Evolutionary conservation across 2,329 filamentous ascomycete species (phyloP).

Genomic region (Botryotinia globosa): DNA sequence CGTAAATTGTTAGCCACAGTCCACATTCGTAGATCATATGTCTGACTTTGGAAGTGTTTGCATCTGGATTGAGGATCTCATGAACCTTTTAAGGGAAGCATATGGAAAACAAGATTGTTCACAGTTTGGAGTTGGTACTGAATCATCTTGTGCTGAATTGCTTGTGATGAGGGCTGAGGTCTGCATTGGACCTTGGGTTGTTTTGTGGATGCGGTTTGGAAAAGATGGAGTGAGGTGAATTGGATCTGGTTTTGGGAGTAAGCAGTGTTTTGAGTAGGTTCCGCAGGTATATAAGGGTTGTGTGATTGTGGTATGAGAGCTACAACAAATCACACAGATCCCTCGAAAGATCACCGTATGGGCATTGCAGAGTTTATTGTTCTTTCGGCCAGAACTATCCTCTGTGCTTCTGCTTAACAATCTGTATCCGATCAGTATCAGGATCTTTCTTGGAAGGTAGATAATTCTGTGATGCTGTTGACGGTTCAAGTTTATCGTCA

Average conservation of each 20-base stretch:
- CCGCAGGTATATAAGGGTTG: background rate
- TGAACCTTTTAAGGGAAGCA: background rate
- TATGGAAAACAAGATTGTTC: background rate
- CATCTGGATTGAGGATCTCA: background rate
- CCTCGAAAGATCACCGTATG: too few relatives aligned
- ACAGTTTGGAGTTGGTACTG: background rate
- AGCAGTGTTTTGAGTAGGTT: background rate
- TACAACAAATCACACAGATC: background rate
- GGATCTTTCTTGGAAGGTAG: too few relatives aligned
- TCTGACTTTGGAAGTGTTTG: background rate
- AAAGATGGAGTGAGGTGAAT: too few relatives aligned
- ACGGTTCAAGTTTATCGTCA: background rate
- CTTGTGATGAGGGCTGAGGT: background rate
- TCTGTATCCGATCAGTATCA: background rate
- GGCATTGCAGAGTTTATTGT: too few relatives aligned
- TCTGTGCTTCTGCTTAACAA: accelerated
- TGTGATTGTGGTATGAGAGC: too few relatives aligned
- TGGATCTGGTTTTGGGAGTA: too few relatives aligned
- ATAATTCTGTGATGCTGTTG: background rate
- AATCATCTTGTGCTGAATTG: background rate
- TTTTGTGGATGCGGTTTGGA: accelerated
- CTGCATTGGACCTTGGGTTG: too few relatives aligned
- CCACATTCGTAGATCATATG: background rate
- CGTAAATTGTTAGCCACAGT: background rate
- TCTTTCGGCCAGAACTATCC: background rate